Evolutionary conservation across 2,329 filamentous ascomycete species (phyloP).

Genomic region (Aspergillus aculeatus): DNA sequence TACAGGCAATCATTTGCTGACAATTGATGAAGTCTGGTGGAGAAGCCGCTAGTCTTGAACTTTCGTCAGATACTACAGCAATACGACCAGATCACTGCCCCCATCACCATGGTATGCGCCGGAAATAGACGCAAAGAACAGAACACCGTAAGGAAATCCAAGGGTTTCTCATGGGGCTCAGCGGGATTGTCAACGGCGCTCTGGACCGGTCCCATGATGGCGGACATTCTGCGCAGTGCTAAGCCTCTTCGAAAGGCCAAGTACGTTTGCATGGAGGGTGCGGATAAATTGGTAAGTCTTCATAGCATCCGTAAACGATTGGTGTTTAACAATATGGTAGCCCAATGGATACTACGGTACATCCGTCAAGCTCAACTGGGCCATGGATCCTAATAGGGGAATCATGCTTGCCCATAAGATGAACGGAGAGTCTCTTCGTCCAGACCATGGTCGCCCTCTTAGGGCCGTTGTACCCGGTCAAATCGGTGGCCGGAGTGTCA

Average conservation of each 20-base stretch:
- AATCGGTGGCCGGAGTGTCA: slow-evolving; percentile 88
- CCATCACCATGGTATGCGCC: slow-evolving; percentile 85
- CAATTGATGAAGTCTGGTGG: slow-evolving; percentile 59
- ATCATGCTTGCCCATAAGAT: slow-evolving; percentile 87
- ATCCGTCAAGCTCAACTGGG: slow-evolving; percentile 84
- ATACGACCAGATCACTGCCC: slow-evolving; percentile 80
- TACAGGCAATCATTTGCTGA: slow-evolving; percentile 9
- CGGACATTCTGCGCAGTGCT: slow-evolving; percentile 67
- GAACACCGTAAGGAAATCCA: slow-evolving; percentile 84
- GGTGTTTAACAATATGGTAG: slow-evolving; percentile 29
- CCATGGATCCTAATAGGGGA: slow-evolving; percentile 75
- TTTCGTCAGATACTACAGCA: slow-evolving; percentile 69
- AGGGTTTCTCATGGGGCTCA: slow-evolving; percentile 91
- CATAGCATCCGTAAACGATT: too few species aligned
- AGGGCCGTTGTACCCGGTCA: slow-evolving; percentile 83
- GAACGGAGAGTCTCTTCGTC: slow-evolving; percentile 78
- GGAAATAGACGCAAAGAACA: slow-evolving; percentile 92
- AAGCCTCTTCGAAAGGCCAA: slow-evolving; percentile 67
- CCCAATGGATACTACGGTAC: slow-evolving; percentile 90
- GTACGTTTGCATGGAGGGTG: slow-evolving; percentile 89
- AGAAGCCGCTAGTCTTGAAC: slow-evolving; percentile 69
- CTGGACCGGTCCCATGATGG: slow-evolving; percentile 79
- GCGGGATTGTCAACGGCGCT: slow-evolving; percentile 83
- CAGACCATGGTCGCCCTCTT: slow-evolving; percentile 83
- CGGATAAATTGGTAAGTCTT: slow-evolving; percentile 65